Conservation (phyloP, 2,329 filamentous ascomycete genomes). For the Graphium sp. region DNA sequence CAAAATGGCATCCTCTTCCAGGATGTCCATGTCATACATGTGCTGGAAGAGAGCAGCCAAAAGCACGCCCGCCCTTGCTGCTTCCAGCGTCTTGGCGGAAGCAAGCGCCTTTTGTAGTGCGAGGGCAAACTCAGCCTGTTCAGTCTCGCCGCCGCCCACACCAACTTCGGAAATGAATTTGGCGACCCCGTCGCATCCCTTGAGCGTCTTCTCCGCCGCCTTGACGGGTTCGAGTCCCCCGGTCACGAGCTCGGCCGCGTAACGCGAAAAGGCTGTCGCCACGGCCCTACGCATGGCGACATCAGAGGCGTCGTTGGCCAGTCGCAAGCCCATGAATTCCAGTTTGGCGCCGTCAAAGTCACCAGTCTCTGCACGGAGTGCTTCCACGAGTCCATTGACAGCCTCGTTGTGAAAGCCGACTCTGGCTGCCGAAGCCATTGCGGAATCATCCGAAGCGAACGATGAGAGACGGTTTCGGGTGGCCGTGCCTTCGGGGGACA, state of each 20-base stretch:
- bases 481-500: slow-evolving; percentile 8
- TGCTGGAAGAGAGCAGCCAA: slow-evolving; percentile 69
- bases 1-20: slow-evolving; percentile 79
- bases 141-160: slow-evolving; percentile 47
- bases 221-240: slow-evolving; percentile 41
- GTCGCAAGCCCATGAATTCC: slow-evolving; percentile 84
- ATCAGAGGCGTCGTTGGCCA: slow-evolving; percentile 81
- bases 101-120: slow-evolving; percentile 67
- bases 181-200: slow-evolving; percentile 30
- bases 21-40: slow-evolving; percentile 66
- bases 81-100: slow-evolving; percentile 41
- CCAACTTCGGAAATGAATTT: slow-evolving; percentile 43
- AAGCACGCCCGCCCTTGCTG: slow-evolving; percentile 36
- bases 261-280: slow-evolving; percentile 69
- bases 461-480: slow-evolving; percentile 47
- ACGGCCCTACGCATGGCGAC: slow-evolving; percentile 76
- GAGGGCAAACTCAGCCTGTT: slow-evolving; percentile 75
- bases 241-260: slow-evolving; percentile 51
- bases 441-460: slow-evolving; percentile 57
- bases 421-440: slow-evolving; percentile 29
- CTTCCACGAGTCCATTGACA: slow-evolving; percentile 71
- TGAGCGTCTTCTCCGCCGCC: slow-evolving; percentile 47
- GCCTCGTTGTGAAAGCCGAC: slow-evolving; percentile 72
- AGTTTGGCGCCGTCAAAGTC: slow-evolving; percentile 74
- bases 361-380: slow-evolving; percentile 54